These are phyloP conservation scores for Geotrichum histeridarum DNA, from an alignment of 1,139 yeast genomes.

Conservation along the genomic window DNA sequence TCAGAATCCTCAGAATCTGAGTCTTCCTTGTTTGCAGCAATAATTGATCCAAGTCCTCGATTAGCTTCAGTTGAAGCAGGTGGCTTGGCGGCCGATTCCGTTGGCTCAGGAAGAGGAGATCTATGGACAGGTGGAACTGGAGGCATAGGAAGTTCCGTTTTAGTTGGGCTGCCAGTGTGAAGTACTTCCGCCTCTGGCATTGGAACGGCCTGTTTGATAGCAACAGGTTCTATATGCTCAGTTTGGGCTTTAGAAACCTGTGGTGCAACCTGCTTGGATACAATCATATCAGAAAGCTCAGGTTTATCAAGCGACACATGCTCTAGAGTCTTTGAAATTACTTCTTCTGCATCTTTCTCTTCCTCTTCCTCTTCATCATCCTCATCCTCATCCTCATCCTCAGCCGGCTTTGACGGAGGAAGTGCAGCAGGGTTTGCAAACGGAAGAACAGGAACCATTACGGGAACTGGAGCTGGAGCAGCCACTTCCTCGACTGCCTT, in stretches of 20 bases:
- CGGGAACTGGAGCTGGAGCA: slow-evolving; percentile 43
- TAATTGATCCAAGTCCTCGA: slow-evolving; percentile 11
- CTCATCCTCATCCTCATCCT: neutral
- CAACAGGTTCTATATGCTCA: neutral
- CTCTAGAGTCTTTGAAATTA: too few relatives aligned
- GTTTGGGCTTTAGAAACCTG: neutral
- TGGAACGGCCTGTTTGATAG: neutral
- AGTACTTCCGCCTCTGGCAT: neutral
- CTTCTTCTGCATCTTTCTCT: neutral
- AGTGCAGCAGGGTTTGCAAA: slow-evolving; percentile 39
- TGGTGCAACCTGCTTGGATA: neutral
- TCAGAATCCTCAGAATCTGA: slow-evolving; percentile 10
- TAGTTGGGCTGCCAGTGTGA: too few relatives aligned
- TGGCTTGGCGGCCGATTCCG: too few relatives aligned
- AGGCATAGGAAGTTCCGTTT: too few relatives aligned
- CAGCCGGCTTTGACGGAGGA: neutral
- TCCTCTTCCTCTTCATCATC: neutral
- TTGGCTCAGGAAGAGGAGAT: neutral
- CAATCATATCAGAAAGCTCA: neutral
- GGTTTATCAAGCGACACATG: too few relatives aligned
- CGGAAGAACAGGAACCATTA: slow-evolving; percentile 51
- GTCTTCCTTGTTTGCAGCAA: slow-evolving; percentile 10
- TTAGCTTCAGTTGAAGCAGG: neutral
- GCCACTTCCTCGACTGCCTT: slow-evolving; percentile 26
- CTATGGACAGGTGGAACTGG: neutral